These are phyloP conservation scores for Ailanthus altissimus DNA, from an alignment of 345 rosid species.

Conservation along the genomic window DNA sequence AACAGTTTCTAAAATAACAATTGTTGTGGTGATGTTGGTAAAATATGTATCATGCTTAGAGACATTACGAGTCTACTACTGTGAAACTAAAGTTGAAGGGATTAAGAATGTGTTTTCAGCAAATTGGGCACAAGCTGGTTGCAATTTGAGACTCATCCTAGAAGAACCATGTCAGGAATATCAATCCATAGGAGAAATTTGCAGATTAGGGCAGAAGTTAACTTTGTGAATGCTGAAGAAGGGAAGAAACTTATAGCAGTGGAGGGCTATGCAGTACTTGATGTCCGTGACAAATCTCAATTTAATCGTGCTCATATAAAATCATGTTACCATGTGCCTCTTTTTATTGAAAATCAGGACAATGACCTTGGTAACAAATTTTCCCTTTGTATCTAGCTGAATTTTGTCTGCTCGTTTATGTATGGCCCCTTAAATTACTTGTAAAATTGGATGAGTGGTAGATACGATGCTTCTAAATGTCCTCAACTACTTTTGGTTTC, in stretches of 20 bases:
- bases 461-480: not conserved
- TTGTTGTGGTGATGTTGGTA: not conserved
- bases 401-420: not conserved
- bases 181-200: slow-evolving; percentile 36
- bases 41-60: not conserved
- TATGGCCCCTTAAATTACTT: not conserved
- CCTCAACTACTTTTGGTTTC: not conserved
- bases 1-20: not conserved
- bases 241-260: slow-evolving; percentile 60
- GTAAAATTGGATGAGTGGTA: slow-evolving; percentile 1
- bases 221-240: slow-evolving; percentile 76
- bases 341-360: slow-evolving; percentile 78
- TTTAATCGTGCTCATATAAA: slow-evolving; percentile 81
- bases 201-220: slow-evolving; percentile 73
- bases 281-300: slow-evolving; percentile 77
- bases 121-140: slow-evolving; percentile 41
- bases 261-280: slow-evolving; percentile 71
- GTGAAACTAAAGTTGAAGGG: slow-evolving; percentile 17
- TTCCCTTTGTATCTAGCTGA: not conserved
- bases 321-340: slow-evolving; percentile 80
- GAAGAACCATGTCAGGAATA: slow-evolving; percentile 41
- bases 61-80: not conserved
- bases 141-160: slow-evolving; percentile 42
- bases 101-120: slow-evolving; percentile 51
- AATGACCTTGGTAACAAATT: slow-evolving; percentile 64